Evolutionary conservation across 805 yeast species (phyloP), one percentile per base, ranked within the genome.

Genomic region (Limtongia smithiae): DNA sequence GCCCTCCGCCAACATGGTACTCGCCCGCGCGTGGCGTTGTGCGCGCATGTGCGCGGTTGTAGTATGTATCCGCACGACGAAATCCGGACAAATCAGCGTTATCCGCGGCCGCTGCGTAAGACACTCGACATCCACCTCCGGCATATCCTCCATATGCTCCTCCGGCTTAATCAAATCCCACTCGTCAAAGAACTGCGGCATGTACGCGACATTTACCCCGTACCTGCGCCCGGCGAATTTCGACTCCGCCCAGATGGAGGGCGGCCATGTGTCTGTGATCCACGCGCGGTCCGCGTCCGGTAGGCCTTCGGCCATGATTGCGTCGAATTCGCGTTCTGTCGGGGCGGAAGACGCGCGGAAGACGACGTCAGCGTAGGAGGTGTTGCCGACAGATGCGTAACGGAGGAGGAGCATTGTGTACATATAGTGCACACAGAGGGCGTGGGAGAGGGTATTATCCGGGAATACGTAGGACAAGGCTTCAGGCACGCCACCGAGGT

Each of bases 211-310:
- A 27, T 35, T 36, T 35, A 50, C 20, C n/a, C 54, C 54, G 15
- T 31, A 41, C 27, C 54, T 36, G 24, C 24, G 27, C 3, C 54
- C 54, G 20, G 36, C 33, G 15, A 50, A 50, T 25, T 4, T n/a
- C n/a, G 37, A 42, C 25, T 50, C 46, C 4, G 55, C 51, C 55
- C 55, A 50, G 9, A 28, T n/a, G 14, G 33, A 7, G 3, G 55
- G 48, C 33, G 51, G 51, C 22, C 37, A 46, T 11, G 31, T 3
- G 8, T 32, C 27, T n/a, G 39, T 33, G 4, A 50, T 30, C 45
- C 35, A 43, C 9, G 37, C 55, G 2, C 41, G 48, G 31, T 46
- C 41, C 20, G 36, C 41, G 4, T 18, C n/a, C 14, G 43, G 17
- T 12, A 50, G 12, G 3, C 48, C 41, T 9, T 8, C 12, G 6